Base-by-base conservation (phyloP, 2,329 filamentous ascomycete species). In the Endocalyx cinctus region DNA sequence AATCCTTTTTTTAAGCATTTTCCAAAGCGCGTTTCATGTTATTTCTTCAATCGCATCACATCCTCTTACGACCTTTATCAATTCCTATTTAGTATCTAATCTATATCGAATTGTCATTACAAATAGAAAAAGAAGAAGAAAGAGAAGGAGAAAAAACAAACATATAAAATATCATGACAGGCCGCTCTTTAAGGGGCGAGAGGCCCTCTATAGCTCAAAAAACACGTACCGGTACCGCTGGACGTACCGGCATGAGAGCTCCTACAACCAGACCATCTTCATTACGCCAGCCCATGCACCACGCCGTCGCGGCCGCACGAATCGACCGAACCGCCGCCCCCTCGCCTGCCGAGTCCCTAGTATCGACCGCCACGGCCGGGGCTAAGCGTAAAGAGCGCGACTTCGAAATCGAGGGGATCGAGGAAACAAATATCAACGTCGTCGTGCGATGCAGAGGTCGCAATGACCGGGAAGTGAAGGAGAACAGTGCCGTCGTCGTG, bases 351-450 rank as follows among this genome's bases (percentile, higher is more conserved):
- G 77, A 79, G 28, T 86, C 84, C 6, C 56, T 86, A 15, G 70
- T 74, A 33, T 83, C 84, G 4, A 62, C 70, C 19, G 62, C 74
- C 17, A 70, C 72, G 31, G 62, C 72, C 19, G 77, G 79, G 16
- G 72, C 70, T 27, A 95, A 96, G 68, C 81, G 89, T 52, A 95
- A 95, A 60, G 86, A 92, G 49, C 77, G 86, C 52, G 86, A 94
- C 23, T 90, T 82, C 54, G 89, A 90, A 27, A 60, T 74, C 5
- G 79, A 85, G 19, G 59, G 70, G 28, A 74, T 75, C 32, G 82
- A 89, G 50, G 88, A 94, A 60, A 97, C 90, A 6, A 98, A 96
- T 58, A 98, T 98, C 63, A 92, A 94, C 57, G 92, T 98, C 29
- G 89, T 97, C 20, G 94, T 98, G 37, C 77, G 92, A 44, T 98